phyloP scores from a whole-genome alignment of 257 asterid genomes.

The Solanum neorickii region DNA sequence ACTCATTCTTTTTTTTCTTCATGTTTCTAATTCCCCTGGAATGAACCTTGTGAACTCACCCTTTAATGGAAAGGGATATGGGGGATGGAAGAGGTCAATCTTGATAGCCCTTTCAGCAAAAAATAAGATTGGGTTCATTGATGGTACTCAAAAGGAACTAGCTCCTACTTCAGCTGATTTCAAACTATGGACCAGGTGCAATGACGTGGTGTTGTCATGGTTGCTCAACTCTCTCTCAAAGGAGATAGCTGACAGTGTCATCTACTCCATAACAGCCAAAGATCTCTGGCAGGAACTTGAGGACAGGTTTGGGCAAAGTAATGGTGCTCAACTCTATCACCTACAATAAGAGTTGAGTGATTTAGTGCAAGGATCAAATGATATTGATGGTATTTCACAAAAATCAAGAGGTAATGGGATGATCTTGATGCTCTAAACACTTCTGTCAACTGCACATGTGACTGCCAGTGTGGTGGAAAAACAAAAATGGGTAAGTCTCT shows the following conservation, averaged over 20 bases:
- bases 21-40: neutral
- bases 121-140: neutral
- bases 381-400: neutral
- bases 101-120: neutral
- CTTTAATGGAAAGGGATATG: neutral
- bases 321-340: neutral
- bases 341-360: neutral
- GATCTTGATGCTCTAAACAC: neutral
- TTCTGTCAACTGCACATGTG: neutral
- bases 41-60: neutral
- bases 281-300: neutral
- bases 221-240: neutral
- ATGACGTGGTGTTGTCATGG: neutral
- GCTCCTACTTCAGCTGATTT: neutral
- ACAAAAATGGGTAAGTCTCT: neutral
- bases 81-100: neutral
- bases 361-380: neutral
- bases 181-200: neutral
- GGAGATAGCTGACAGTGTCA: neutral
- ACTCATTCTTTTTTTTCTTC: neutral
- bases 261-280: neutral
- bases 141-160: neutral
- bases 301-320: neutral
- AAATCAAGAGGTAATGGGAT: neutral
- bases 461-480: neutral